phyloP scores from a whole-genome alignment of 495 filamentous ascomycete species.

The Neurospora terricola region DNA sequence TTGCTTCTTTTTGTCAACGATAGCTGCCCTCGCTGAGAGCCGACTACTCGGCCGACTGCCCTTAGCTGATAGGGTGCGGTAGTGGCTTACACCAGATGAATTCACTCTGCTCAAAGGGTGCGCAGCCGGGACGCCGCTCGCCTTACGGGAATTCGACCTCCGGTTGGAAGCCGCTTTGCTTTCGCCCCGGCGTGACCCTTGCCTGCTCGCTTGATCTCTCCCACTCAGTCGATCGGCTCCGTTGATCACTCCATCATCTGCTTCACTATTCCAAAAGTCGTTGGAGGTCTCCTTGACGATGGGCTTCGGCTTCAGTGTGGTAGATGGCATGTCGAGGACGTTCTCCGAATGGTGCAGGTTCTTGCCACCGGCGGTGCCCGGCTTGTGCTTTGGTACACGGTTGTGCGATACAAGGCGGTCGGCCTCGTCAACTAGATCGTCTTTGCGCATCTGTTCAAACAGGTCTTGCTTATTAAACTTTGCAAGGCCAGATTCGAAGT shows the following conservation, averaged over 20 bases:
- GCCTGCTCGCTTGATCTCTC: conserved; percentile 28
- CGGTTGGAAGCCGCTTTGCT: conserved; percentile 32
- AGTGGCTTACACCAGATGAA: conserved; percentile 31
- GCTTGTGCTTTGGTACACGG: conserved; percentile 54
- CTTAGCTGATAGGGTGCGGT: conserved; percentile 17
- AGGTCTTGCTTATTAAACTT: conserved; percentile 89
- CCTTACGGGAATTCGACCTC: conserved; percentile 52
- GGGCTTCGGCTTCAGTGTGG: conserved; percentile 20
- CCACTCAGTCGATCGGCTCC: conserved; percentile 39
- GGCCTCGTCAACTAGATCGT: conserved; percentile 80
- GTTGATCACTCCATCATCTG: conserved; percentile 46
- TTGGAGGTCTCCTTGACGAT: conserved; percentile 30
- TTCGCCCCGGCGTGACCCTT: conserved; percentile 40
- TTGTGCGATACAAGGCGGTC: conserved; percentile 87
- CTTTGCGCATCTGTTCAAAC: conserved; percentile 78
- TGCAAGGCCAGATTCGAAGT: conserved; percentile 76
- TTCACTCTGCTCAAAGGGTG: conserved; percentile 33
- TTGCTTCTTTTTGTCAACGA: conserved; percentile 23
- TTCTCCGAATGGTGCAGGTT: conserved; percentile 89
- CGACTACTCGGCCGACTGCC: conserved; percentile 26
- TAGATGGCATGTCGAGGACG: conserved; percentile 56
- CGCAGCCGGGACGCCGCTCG: conserved; percentile 36
- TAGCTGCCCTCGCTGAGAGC: conserved; percentile 15
- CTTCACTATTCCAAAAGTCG: conserved; percentile 59
- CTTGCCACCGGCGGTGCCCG: conserved; percentile 74